Base-by-base conservation (phyloP, 106 monocot genomes). In the Dioscorea alata region DNA sequence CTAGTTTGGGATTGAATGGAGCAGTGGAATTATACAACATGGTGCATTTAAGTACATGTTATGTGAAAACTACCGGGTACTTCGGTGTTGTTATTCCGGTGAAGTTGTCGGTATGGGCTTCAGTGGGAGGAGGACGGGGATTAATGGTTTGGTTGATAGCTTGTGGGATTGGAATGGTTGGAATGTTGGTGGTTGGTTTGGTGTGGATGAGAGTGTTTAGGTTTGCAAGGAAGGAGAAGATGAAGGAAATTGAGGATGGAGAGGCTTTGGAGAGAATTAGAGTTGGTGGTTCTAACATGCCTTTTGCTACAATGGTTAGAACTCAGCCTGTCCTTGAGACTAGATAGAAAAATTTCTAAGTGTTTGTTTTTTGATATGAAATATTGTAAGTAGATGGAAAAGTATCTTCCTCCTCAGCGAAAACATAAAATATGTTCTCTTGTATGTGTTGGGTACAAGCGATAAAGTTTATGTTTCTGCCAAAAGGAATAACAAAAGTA, bases 271-370 rank as follows among this genome's bases (percentile, higher is more conserved):
- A 65, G 42, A 74, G 23, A 0, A 48, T 71, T 15, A 70, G 73
- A 79, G 64, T 79, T 21, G 64, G 73, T 8, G 68, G 74, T 17
- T 77, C 80, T 59, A 80, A 59, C 61, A 76, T 87, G 77, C 83
- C 82, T 15, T 68, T 70, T 31, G 87, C 87, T n/a, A 16, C 66
- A 6, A 57, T 67, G 69, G 17, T 66, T 21, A 80, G 87, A 54
- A 87, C 87, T 24, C 49, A 21, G n/a, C 77, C 87, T 12, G 49
- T 57, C 0, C 60, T 83, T 59, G 83, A 77, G 68, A 65, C 64
- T 54, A 70, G 54, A 2, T 54, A 5, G 13, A 54, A 54, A 17
- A 1, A 51, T 51, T 51, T 51, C 17, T 17, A 51, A 13, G 51
- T 28, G 28, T 28, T 28, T 28, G 28, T 28, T 28, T 28, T 28